These are phyloP conservation scores for Talaromyces atroroseus DNA, from an alignment of 2,329 filamentous ascomycete genomes.

Conservation along the genomic window DNA sequence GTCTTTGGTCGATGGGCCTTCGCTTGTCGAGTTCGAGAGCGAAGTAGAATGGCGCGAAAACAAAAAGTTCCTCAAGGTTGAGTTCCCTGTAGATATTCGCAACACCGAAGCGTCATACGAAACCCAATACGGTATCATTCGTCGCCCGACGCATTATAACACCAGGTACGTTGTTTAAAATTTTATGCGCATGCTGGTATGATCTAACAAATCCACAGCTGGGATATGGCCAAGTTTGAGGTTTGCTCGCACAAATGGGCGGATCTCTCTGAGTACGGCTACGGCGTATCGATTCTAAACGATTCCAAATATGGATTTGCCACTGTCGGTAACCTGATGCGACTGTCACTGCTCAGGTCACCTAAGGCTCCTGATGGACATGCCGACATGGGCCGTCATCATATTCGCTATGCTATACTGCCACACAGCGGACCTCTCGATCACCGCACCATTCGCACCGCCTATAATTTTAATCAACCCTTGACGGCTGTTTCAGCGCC, in stretches of 20 bases:
- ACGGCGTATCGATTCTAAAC: conserved; percentile 88
- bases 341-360: conserved; percentile 75
- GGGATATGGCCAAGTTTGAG: conserved; percentile 98
- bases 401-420: conserved; percentile 83
- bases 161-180: conserved; percentile 56
- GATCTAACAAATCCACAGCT: conserved; percentile 42
- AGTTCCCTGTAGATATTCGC: conserved; percentile 87
- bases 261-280: conserved; percentile 79
- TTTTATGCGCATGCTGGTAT: neutral
- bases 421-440: conserved; percentile 72
- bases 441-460: conserved; percentile 70
- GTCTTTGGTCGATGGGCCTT: conserved; percentile 58
- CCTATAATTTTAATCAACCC: conserved; percentile 86
- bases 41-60: conserved; percentile 96
- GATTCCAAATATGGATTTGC: conserved; percentile 97
- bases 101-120: conserved; percentile 95
- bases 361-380: conserved; percentile 90
- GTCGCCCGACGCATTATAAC: conserved; percentile 94
- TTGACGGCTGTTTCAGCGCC: conserved; percentile 50
- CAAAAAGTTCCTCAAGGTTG: conserved; percentile 97
- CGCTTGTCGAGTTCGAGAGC: conserved; percentile 69
- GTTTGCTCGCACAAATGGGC: conserved; percentile 95
- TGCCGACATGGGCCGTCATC: conserved; percentile 87
- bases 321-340: conserved; percentile 82
- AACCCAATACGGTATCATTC: conserved; percentile 84